These are phyloP conservation scores for Ceratocystis eucalypticola DNA, from an alignment of 2,329 filamentous ascomycete species.

Conservation along the genomic window DNA sequence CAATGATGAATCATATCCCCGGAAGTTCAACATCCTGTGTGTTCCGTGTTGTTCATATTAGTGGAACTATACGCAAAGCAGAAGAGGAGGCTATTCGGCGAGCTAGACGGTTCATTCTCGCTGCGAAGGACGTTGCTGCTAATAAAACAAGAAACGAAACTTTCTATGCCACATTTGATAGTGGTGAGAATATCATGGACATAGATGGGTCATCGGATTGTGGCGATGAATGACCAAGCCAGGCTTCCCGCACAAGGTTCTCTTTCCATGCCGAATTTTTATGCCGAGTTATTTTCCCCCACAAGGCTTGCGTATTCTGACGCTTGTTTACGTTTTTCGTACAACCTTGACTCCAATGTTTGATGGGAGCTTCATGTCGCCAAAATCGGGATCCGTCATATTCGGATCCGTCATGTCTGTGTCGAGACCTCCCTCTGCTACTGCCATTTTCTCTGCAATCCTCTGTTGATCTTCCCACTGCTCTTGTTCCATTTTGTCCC, in stretches of 20 bases:
- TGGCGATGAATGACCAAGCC: conserved; percentile 8
- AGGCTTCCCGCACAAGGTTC: neutral
- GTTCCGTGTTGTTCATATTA: conserved; percentile 73
- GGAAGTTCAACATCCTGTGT: conserved; percentile 52
- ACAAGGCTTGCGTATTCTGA: neutral
- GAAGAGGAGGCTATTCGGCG: conserved; percentile 79
- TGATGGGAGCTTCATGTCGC: conserved; percentile 37
- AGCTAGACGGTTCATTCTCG: conserved; percentile 57
- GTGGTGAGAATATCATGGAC: conserved; percentile 12
- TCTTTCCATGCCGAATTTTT: too few species aligned
- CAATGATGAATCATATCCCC: conserved; percentile 61
- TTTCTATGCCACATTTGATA: conserved; percentile 21
- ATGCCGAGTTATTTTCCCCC: neutral
- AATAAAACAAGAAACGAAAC: conserved; percentile 4
- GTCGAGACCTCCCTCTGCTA: conserved; percentile 22
- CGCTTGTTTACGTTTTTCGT: conserved; percentile 45
- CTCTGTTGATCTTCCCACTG: conserved; percentile 64
- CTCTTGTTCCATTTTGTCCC: conserved; percentile 65
- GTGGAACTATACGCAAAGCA: conserved; percentile 82
- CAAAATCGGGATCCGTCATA: conserved; percentile 35
- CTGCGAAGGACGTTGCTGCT: conserved; percentile 40
- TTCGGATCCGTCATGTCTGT: conserved; percentile 21
- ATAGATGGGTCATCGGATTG: conserved; percentile 26
- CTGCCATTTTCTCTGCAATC: conserved; percentile 24
- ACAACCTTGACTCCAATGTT: conserved; percentile 60